Evolutionary conservation across 441 rosid genomes (phyloP), one percentile per base, ranked within the genome.

Genomic region (Gossypium laxum): DNA sequence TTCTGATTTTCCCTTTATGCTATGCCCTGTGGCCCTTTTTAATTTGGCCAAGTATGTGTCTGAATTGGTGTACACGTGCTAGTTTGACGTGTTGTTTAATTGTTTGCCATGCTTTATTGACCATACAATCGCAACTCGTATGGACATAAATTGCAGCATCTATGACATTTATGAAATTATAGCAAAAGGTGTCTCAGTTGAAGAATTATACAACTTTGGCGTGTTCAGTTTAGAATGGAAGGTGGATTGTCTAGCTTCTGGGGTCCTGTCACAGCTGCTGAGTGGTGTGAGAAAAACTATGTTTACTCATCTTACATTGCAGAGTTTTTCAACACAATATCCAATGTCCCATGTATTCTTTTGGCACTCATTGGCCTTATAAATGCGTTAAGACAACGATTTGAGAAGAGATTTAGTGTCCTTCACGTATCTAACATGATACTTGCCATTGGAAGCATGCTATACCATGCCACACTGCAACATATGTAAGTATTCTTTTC

Each of bases 261-360:
- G 98, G 98, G 97, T 67, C 98, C 98, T 0, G 95, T 91, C 74
- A 91, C 97, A 21, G 82, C 97, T 48, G 70, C 87, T 26, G 97
- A 93, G 10, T 87, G 96, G 79, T 91, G 98, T 80, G 98, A 93
- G 86, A 82, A 81, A 73, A 93, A 93, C 78, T 90, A 89, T 19
- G 81, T 65, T 15, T 67, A 89, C 76, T 90, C 97, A 7, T 83
- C 96, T 3, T 91, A 93, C 75, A 82, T 90, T 63, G 98, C 97
- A 0, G 98, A 93, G 80, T 90, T 91, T 70, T 90, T 76, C 80
- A 93, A 93, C 84, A 91, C 98, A 19, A 51, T 88, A 38, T 93
- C 98, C 52, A 90, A 82, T 79, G 70, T 87, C 71, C 96, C 96
- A 24, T 75, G 92, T 78, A 86, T 93, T 77, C 81, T 91, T 24